Conservation (phyloP, 2,329 filamentous ascomycete species). For the Fusarium clavum region DNA sequence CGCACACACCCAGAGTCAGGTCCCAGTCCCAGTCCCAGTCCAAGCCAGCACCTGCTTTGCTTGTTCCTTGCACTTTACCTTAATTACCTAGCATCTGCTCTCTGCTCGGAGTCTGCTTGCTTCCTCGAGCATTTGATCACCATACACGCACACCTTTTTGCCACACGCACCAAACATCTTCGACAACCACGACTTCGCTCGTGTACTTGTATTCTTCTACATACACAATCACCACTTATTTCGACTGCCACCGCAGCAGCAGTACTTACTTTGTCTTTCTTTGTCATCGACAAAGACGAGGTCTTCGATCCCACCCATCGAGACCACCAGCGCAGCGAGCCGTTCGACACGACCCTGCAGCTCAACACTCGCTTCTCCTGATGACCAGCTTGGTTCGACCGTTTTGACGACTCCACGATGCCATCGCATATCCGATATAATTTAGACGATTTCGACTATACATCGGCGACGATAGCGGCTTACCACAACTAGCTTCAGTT, state of each 20-base stretch:
- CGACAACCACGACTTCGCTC: constrained; percentile 37
- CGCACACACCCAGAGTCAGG: constrained; percentile 14
- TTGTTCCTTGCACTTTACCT: constrained; percentile 42
- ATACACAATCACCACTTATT: constrained; percentile 41
- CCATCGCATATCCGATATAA: constrained; percentile 46
- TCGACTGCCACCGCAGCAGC: constrained; percentile 34
- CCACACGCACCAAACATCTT: constrained; percentile 44
- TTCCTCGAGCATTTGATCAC: constrained; percentile 39
- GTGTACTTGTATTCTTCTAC: constrained; percentile 44
- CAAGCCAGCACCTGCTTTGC: constrained; percentile 14
- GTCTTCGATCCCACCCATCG: constrained; percentile 28
- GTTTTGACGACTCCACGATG: constrained; percentile 46
- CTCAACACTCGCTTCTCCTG: constrained; percentile 33
- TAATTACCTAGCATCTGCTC: constrained; percentile 42
- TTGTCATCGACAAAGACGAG: constrained; percentile 29
- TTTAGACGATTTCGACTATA: constrained; percentile 40
- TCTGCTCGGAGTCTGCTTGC: constrained; percentile 4
- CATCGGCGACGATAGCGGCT: constrained; percentile 41
- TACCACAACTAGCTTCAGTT: constrained; percentile 39
- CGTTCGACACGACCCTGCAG: constrained; percentile 41
- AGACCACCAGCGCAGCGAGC: constrained; percentile 40
- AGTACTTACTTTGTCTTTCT: constrained; percentile 25
- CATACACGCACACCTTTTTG: constrained; percentile 42
- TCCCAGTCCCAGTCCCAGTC: neutral
- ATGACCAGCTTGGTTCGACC: constrained; percentile 45